These are phyloP conservation scores for Diutina rugosa DNA, from an alignment of 1,139 yeast genomes.

Conservation along the genomic window DNA sequence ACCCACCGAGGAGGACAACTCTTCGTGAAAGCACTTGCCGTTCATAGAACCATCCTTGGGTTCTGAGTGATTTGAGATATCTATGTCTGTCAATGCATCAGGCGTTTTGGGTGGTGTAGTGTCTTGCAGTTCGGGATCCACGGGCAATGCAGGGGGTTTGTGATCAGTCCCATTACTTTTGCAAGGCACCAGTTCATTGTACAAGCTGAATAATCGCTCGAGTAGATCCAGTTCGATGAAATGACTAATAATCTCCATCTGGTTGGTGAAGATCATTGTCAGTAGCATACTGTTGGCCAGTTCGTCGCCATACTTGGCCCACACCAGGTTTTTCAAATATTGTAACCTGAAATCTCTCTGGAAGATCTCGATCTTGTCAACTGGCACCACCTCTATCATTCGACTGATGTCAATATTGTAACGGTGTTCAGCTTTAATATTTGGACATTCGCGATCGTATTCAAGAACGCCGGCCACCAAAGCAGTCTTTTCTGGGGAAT, in stretches of 20 bases:
- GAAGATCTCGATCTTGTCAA: constrained; percentile 22
- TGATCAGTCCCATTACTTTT: not conserved
- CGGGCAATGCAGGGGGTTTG: not conserved
- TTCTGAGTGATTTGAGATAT: not conserved
- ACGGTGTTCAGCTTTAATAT: constrained; percentile 67
- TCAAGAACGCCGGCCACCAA: constrained; percentile 78
- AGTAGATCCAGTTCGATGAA: constrained; percentile 44
- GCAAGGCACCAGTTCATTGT: constrained; percentile 9
- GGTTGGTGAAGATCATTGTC: constrained; percentile 55
- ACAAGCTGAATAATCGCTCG: constrained; percentile 43
- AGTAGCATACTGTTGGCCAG: constrained; percentile 53
- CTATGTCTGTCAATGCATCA: not conserved
- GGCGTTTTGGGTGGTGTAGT: not conserved
- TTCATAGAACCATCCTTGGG: not conserved
- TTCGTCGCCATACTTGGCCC: constrained; percentile 76
- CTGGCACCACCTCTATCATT: constrained; percentile 46
- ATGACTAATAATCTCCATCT: constrained; percentile 55
- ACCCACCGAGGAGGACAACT: not conserved
- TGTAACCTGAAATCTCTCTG: constrained; percentile 66
- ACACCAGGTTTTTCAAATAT: constrained; percentile 73
- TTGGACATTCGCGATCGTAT: constrained; percentile 80
- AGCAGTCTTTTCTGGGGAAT: constrained; percentile 40
- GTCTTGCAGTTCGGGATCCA: not conserved
- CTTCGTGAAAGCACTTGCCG: not conserved
- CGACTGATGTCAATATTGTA: constrained; percentile 43